Percentiles rank a stretch among this genome's conserved stretches.
phyloP scores from a whole-genome alignment of 352 stramenopile genomes.

The Pythium brachiatum region DNA sequence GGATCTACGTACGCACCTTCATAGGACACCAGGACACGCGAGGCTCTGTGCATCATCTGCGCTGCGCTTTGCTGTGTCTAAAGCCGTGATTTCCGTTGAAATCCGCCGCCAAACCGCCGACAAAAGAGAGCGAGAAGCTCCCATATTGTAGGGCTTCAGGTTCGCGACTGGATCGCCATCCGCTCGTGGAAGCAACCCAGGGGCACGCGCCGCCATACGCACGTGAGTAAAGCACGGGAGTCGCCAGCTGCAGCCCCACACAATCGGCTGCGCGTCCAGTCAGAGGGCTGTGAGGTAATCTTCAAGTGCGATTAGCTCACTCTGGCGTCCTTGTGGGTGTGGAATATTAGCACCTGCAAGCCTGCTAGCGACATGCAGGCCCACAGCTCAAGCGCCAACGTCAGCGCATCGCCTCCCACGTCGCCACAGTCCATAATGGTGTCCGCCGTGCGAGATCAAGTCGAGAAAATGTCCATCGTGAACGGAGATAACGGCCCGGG shows the following conservation, averaged over 20 bases:
- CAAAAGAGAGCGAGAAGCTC: neutral
- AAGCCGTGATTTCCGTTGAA: neutral
- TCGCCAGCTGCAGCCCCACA: neutral
- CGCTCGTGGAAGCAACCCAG: neutral
- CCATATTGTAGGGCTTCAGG: neutral
- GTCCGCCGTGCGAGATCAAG: neutral
- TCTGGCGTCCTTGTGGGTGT: neutral
- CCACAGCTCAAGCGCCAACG: neutral
- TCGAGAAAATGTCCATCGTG: neutral
- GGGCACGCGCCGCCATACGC: neutral
- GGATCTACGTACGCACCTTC: neutral
- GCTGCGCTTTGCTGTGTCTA: neutral
- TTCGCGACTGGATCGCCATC: neutral
- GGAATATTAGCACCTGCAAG: neutral
- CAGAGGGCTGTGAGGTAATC: too few species aligned
- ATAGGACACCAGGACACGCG: neutral
- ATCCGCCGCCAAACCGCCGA: neutral
- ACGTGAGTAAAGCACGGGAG: neutral
- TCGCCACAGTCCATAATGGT: conserved; percentile 4
- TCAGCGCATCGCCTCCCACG: neutral
- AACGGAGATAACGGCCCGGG: neutral
- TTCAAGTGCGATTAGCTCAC: neutral
- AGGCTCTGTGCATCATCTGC: neutral
- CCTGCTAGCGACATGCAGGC: neutral
- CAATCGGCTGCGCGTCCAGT: neutral